phyloP scores from a whole-genome alignment of 1,284 basidiomycete species.

The Neonothopanus nambi region DNA sequence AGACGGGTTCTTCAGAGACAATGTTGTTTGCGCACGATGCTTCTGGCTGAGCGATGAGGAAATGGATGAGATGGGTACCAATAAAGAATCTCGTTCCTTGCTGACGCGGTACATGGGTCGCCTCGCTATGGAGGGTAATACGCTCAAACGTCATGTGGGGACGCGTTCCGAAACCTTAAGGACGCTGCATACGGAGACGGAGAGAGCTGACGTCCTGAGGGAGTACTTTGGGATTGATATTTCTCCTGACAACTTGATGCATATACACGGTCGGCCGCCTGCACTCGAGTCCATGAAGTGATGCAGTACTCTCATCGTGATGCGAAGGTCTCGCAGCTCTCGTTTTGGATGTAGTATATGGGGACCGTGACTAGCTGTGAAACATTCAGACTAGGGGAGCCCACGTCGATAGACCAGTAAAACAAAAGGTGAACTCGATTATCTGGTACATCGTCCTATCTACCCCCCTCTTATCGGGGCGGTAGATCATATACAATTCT shows the following conservation, averaged over 20 bases:
- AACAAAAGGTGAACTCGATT: no score
- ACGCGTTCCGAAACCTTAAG: slow-evolving; percentile 25
- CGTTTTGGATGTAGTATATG: neutral
- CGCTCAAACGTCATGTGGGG: slow-evolving; percentile 29
- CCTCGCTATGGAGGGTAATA: slow-evolving; percentile 28
- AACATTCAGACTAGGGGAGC: no score
- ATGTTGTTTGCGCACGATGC: slow-evolving; percentile 30
- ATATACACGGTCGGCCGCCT: slow-evolving; percentile 26
- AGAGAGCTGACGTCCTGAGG: slow-evolving; percentile 32
- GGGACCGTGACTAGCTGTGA: neutral
- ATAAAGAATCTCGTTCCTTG: neutral
- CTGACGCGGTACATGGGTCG: slow-evolving; percentile 26
- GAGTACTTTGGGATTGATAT: slow-evolving; percentile 34
- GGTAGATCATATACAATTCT: no score
- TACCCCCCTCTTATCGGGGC: no score
- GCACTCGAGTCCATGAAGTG: slow-evolving; percentile 1
- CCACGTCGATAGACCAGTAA: no score
- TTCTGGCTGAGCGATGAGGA: slow-evolving; percentile 30
- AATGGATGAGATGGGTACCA: slow-evolving; percentile 5
- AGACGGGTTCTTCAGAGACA: slow-evolving; percentile 29
- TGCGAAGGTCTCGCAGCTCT: no score
- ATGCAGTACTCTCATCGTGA: no score
- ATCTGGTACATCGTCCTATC: no score
- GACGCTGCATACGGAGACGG: slow-evolving; percentile 29
- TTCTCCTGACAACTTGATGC: slow-evolving; percentile 19